A percentile compares a stretch with the other conserved stretches of the same genome.
Evolutionary conservation across 768 basidiomycete genomes (phyloP).

Genomic region (Mycena maculata): DNA sequence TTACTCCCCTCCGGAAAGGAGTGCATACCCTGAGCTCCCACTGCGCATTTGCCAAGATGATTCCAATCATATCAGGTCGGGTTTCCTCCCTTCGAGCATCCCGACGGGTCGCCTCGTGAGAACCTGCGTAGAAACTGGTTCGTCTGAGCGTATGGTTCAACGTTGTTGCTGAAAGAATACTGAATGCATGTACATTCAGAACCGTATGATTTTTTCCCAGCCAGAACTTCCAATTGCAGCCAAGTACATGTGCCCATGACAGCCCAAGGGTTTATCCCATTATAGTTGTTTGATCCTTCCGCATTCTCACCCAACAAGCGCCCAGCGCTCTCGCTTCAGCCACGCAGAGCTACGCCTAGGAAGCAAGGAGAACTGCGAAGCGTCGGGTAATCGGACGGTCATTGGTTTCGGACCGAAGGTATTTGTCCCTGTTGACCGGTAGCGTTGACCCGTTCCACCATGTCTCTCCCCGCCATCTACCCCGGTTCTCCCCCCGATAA

Average conservation of each 20-base stretch:
- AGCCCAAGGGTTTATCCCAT: neutral
- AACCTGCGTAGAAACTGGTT: no score
- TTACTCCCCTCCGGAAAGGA: no score
- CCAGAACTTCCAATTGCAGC: no score
- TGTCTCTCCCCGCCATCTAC: constrained; percentile 27
- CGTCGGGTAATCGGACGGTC: neutral
- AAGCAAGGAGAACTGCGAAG: neutral
- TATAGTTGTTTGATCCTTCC: constrained; percentile 13
- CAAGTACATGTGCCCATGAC: no score
- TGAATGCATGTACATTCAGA: no score
- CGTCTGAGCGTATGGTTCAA: no score
- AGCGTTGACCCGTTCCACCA: constrained; percentile 4
- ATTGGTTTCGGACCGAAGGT: constrained; percentile 9
- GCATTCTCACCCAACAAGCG: neutral
- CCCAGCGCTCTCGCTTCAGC: neutral
- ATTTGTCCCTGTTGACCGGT: constrained; percentile 19
- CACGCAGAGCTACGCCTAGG: neutral
- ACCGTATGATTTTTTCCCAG: no score
- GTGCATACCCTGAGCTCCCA: neutral
- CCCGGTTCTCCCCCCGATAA: constrained; percentile 25
- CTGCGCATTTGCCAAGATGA: constrained; percentile 24
- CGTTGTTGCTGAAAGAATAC: no score
- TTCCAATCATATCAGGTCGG: neutral
- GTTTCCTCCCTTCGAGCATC: no score
- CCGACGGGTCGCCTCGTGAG: no score